phyloP scores from a whole-genome alignment of 2,329 filamentous ascomycete species.

The Ophiobolus disseminans region DNA sequence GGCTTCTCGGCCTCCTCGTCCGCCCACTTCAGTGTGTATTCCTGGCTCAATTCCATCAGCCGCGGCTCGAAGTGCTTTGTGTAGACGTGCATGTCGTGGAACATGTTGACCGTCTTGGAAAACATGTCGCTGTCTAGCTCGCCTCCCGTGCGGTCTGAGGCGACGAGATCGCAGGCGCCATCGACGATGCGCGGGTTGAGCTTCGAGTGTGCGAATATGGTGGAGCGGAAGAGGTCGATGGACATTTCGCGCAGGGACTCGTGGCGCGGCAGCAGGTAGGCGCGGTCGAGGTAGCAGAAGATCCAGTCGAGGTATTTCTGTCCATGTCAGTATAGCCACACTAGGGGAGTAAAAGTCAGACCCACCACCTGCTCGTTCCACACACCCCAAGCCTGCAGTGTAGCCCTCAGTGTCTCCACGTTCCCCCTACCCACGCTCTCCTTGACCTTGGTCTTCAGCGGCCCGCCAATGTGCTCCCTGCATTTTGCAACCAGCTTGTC shows the following conservation, averaged over 20 bases:
- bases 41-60: conserved; percentile 71
- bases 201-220: conserved; percentile 61
- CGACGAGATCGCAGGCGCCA: conserved; percentile 79
- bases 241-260: conserved; percentile 83
- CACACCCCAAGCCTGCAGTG: conserved; percentile 70
- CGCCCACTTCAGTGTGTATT: conserved; percentile 74
- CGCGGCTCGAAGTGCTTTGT: conserved; percentile 77
- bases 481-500: conserved; percentile 70
- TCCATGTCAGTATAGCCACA: conserved; percentile 12
- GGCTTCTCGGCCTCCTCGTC: conserved; percentile 65
- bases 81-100: conserved; percentile 86
- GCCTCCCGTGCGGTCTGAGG: conserved; percentile 69
- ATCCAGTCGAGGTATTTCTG: conserved; percentile 81
- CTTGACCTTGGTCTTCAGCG: conserved; percentile 66
- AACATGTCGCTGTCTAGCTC: conserved; percentile 69
- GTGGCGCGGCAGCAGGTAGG: conserved; percentile 79
- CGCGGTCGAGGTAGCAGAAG: conserved; percentile 93
- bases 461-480: conserved; percentile 65
- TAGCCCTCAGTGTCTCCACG: conserved; percentile 68
- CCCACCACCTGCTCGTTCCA: conserved; percentile 82
- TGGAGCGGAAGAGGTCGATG: conserved; percentile 74
- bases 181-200: conserved; percentile 64
- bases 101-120: conserved; percentile 77
- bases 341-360: not conserved
- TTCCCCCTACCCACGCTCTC: conserved; percentile 63